Conservation (phyloP, 805 yeast genomes). For the Cyberlindnera xishuangbannaensis region DNA sequence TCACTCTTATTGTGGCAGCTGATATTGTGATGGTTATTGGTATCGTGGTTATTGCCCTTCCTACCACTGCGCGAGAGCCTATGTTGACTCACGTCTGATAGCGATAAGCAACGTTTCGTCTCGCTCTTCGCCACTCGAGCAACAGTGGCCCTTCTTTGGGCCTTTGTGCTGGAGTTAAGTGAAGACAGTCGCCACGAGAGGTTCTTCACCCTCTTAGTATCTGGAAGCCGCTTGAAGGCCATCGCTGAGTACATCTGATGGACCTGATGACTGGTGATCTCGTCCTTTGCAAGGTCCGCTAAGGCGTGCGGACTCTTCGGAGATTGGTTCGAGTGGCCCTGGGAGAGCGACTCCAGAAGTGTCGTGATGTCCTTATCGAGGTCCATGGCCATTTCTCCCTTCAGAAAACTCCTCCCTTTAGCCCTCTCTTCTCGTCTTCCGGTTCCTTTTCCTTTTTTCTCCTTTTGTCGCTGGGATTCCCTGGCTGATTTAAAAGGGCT, state of each 20-base stretch:
- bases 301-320: conserved; percentile 4
- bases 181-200: conserved; percentile 13
- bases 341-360: conserved; percentile 12
- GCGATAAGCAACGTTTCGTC: conserved; percentile 7
- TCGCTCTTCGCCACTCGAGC: too few species aligned
- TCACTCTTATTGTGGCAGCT: too few species aligned
- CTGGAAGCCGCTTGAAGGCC: conserved; percentile 10
- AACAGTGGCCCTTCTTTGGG: too few species aligned
- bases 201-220: conserved; percentile 12
- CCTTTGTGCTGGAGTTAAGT: neutral
- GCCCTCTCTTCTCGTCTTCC: too few species aligned
- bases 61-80: neutral
- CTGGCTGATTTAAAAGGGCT: too few species aligned
- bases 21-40: too few species aligned
- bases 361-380: conserved; percentile 5
- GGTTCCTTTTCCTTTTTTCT: too few species aligned
- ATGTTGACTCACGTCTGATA: conserved; percentile 9
- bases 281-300: conserved; percentile 9
- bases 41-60: conserved; percentile 1
- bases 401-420: too few species aligned
- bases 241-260: conserved; percentile 13
- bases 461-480: too few species aligned
- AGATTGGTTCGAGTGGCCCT: conserved; percentile 1
- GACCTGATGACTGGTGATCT: conserved; percentile 8
- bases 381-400: conserved; percentile 2